These are phyloP conservation scores for Termitomyces sp. DNA, from an alignment of 768 basidiomycete genomes.

Conservation along the genomic window DNA sequence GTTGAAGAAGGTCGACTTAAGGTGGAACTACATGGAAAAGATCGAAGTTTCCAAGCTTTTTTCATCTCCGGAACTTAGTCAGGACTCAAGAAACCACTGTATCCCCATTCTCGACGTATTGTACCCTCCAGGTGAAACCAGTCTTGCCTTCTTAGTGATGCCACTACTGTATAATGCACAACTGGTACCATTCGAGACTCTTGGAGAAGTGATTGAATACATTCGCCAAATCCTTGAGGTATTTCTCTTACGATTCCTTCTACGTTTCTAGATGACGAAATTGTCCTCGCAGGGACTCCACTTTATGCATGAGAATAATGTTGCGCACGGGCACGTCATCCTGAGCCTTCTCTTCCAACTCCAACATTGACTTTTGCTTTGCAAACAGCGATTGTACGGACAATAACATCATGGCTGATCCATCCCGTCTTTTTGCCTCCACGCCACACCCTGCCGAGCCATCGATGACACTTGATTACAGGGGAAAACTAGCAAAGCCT, in stretches of 20 bases:
- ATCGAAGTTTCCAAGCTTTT: constrained; percentile 14
- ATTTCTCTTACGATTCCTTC: not conserved
- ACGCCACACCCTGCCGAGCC: not conserved
- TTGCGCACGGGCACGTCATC: constrained; percentile 18
- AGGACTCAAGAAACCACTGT: constrained; percentile 22
- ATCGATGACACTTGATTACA: not conserved
- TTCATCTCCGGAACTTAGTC: constrained; percentile 11
- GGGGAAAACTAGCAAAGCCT: not conserved
- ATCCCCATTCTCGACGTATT: constrained; percentile 21
- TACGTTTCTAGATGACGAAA: not conserved
- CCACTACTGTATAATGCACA: constrained; percentile 16
- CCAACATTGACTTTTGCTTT: not conserved
- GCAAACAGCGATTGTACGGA: constrained; percentile 2
- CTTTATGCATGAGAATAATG: constrained; percentile 24
- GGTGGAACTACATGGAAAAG: constrained; percentile 7
- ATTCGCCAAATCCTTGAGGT: constrained; percentile 26
- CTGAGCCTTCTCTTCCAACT: not conserved
- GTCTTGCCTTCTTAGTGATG: constrained; percentile 20
- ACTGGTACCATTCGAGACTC: constrained; percentile 18
- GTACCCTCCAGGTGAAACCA: constrained; percentile 10
- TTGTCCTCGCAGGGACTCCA: constrained; percentile 19
- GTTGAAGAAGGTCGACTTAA: constrained; percentile 14
- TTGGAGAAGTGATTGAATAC: constrained; percentile 25
- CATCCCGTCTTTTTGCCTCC: not conserved
- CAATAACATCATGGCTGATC: constrained; percentile 7